phyloP scores from a whole-genome alignment of 257 asterid species.

The Knoxia roxburghii region DNA sequence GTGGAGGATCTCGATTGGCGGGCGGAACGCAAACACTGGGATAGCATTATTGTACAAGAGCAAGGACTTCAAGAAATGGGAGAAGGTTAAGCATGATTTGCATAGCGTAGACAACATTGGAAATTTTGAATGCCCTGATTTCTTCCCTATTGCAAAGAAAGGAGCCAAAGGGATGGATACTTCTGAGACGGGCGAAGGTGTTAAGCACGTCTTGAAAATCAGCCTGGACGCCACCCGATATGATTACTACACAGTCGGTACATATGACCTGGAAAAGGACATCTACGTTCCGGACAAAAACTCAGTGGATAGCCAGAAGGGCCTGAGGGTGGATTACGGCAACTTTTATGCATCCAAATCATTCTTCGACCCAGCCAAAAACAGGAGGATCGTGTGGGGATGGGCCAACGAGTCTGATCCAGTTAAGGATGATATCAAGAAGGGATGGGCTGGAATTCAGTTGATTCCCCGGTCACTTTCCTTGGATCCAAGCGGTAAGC shows the following conservation, averaged over 20 bases:
- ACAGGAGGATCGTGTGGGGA: conserved; percentile 56
- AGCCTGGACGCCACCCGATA: conserved; percentile 57
- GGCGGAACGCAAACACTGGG: conserved; percentile 34
- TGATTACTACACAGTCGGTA: conserved; percentile 61
- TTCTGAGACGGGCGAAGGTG: conserved; percentile 27
- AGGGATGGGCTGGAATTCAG: conserved; percentile 72
- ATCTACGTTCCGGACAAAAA: conserved; percentile 44
- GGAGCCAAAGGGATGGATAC: conserved; percentile 44
- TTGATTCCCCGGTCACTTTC: conserved; percentile 36
- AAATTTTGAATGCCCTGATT: conserved; percentile 78
- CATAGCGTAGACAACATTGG: conserved; percentile 42
- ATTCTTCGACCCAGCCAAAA: conserved; percentile 49
- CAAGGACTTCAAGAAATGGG: conserved; percentile 54
- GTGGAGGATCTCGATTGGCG: conserved; percentile 50
- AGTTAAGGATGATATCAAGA: conserved; percentile 27
- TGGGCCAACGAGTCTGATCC: conserved; percentile 80
- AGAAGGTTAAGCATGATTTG: conserved; percentile 35
- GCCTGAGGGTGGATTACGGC: conserved; percentile 65
- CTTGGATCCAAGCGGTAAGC: conserved; percentile 43
- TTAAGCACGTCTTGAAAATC: conserved; percentile 52
- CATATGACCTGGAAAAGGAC: conserved; percentile 29
- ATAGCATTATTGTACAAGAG: conserved; percentile 44
- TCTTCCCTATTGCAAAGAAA: conserved; percentile 39
- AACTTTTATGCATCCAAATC: conserved; percentile 69
- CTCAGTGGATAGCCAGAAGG: conserved; percentile 49